Evolutionary conservation across 768 basidiomycete species (phyloP).

Genomic region (Gautieria morchelliformis): DNA sequence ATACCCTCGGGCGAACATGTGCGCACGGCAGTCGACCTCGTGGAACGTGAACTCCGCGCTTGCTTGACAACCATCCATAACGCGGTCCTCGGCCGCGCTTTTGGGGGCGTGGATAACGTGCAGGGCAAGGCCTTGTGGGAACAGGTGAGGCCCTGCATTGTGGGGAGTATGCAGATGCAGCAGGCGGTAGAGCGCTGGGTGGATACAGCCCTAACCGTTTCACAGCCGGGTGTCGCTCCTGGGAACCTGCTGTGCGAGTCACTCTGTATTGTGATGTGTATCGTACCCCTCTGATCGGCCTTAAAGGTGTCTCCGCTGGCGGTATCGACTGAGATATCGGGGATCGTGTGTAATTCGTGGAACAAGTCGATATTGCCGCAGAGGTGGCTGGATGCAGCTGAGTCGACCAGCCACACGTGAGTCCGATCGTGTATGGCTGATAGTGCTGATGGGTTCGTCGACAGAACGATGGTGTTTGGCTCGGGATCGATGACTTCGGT

Average conservation of each 20-base stretch:
- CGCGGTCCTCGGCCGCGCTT: constrained; percentile 32
- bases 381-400: too few relatives aligned
- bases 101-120: constrained; percentile 38
- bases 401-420: too few relatives aligned
- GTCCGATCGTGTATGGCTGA: too few relatives aligned
- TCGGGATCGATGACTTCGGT: too few relatives aligned
- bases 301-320: too few relatives aligned
- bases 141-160: constrained; percentile 36
- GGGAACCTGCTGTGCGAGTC: neutral
- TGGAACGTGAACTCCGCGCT: constrained; percentile 45
- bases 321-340: too few relatives aligned
- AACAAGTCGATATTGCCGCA: too few relatives aligned
- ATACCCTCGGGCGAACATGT: constrained; percentile 8
- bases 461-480: too few relatives aligned
- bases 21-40: constrained; percentile 27
- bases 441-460: too few relatives aligned
- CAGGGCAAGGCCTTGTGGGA: constrained; percentile 30
- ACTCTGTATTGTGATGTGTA: too few relatives aligned
- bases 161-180: constrained; percentile 29
- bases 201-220: constrained; percentile 35
- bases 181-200: constrained; percentile 45
- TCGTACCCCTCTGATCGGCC: too few relatives aligned
- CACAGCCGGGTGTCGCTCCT: constrained; percentile 14
- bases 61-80: constrained; percentile 29
- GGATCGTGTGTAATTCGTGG: too few relatives aligned